A percentile compares a stretch with the other conserved stretches of the same genome.
phyloP scores from a whole-genome alignment of 129 eudicot genomes.

The Artemisia annua region DNA sequence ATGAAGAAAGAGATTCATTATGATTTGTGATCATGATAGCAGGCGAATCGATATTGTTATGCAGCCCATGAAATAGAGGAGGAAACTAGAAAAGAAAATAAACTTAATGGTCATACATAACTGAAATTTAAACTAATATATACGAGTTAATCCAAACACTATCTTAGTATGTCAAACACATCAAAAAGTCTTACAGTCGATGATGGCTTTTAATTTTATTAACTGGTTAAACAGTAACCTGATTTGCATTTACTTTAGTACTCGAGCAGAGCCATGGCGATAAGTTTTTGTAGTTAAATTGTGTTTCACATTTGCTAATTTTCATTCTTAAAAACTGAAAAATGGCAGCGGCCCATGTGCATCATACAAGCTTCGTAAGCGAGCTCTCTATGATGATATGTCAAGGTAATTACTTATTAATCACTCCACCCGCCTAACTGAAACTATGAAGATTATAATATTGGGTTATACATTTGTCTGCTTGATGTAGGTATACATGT shows the following conservation, averaged over 20 bases:
- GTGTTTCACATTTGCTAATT: not conserved
- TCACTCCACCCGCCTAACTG: not conserved
- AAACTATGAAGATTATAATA: not conserved
- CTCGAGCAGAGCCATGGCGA: no score
- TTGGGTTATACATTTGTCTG: constrained; percentile 9
- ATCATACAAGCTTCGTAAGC: constrained; percentile 81
- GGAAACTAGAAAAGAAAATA: constrained; percentile 4
- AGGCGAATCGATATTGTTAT: constrained; percentile 6
- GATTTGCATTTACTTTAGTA: no score
- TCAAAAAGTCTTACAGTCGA: not conserved
- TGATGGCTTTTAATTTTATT: no score
- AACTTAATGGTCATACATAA: constrained; percentile 15
- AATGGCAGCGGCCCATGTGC: constrained; percentile 73
- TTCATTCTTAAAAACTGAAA: constrained; percentile 6
- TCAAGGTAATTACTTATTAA: constrained; percentile 53
- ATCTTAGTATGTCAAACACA: constrained; percentile 5
- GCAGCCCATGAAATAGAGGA: not conserved
- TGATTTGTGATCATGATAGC: not conserved
- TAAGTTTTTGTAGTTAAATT: not conserved
- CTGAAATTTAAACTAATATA: not conserved
- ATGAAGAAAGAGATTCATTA: no score
- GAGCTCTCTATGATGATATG: constrained; percentile 95
- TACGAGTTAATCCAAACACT: constrained; percentile 19
- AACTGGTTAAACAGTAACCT: no score
- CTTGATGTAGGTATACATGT: constrained; percentile 57